These are phyloP conservation scores for Cardiospermum halicacabum DNA, from an alignment of 345 rosid genomes.

Conservation along the genomic window DNA sequence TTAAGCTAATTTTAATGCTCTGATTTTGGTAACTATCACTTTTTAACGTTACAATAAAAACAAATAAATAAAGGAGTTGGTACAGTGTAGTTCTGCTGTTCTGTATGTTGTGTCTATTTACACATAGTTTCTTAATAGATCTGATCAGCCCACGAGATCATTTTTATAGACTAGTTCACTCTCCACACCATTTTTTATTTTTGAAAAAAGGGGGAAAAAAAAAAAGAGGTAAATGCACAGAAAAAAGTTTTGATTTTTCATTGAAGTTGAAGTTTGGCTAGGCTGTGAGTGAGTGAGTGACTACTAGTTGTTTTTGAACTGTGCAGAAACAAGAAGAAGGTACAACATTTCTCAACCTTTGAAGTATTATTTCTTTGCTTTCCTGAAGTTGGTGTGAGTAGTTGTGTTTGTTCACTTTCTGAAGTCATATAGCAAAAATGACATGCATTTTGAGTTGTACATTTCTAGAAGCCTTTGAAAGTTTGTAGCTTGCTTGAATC, in stretches of 20 bases:
- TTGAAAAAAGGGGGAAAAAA: too few relatives aligned
- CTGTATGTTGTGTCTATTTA: too few relatives aligned
- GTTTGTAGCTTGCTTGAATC: neutral
- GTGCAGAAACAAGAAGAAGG: neutral
- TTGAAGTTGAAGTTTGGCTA: neutral
- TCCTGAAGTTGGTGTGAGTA: slow-evolving; percentile 28
- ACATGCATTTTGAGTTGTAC: slow-evolving; percentile 1
- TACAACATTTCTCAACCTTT: slow-evolving; percentile 3
- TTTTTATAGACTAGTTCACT: neutral
- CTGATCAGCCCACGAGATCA: neutral
- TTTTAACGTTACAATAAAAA: too few relatives aligned
- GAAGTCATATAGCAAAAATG: slow-evolving; percentile 14
- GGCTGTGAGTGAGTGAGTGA: neutral
- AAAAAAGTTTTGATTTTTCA: slow-evolving; percentile 11
- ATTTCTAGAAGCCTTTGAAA: slow-evolving; percentile 4
- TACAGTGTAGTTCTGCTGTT: slow-evolving; percentile 10
- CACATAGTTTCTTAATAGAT: slow-evolving; percentile 9
- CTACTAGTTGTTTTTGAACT: neutral
- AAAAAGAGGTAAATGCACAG: neutral
- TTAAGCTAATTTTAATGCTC: too few relatives aligned
- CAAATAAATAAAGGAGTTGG: slow-evolving; percentile 12
- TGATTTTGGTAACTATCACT: too few relatives aligned
- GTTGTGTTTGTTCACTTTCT: slow-evolving; percentile 30
- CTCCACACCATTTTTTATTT: neutral
- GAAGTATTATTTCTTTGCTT: neutral